Base-by-base conservation (phyloP, 1,139 yeast species). In the Arxiozyma slooffiae region DNA sequence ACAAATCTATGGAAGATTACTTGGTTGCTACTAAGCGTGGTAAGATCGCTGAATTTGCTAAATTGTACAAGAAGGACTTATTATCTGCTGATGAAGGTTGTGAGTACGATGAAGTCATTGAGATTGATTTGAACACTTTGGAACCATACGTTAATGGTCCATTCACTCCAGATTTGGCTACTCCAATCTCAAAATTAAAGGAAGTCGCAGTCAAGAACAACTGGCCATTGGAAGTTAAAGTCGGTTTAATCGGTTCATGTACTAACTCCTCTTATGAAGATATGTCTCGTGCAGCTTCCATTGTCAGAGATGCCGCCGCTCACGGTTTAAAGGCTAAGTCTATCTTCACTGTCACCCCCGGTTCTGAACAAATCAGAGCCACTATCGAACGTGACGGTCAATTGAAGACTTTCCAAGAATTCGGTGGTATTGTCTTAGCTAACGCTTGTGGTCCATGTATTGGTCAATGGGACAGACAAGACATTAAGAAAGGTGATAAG, bases 381-480 rank as follows among this genome's bases (percentile, higher is more conserved):
- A 92, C 97, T 62, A 89, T 92, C 71, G 96, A 84, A 68, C 85
- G 97, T 76, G 98, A 92, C 71, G 97, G 97, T 67, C 90, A 85
- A 76, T 79, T 90, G 66, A 75, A 85, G 68, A 84, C 90, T 63
- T 89, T 92, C 74, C 81, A 83, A 71, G 94, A 87, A 68, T 85
- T 85, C 62, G 97, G 97, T 67, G 97, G 96, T 76, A 78, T 84
- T 57, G 96, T 92, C 56, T 79, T 92, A 73, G 97, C 98, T 61
- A 92, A 92, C 71, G 98, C 98, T 58, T 90, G 98, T 80, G 98
- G 98, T 72, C 98, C 98, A 73, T 90, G 98, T 81, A 92, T 92
- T 69, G 98, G 98, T 72, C 98, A 92, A 80, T 92, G 98, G 98
- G 97, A 92, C 72, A 87, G 98, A 79, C 89, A 81, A 70, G 97